Evolutionary conservation across 306 rosid genomes (phyloP).

Genomic region (Casuarina equisetifolia): DNA sequence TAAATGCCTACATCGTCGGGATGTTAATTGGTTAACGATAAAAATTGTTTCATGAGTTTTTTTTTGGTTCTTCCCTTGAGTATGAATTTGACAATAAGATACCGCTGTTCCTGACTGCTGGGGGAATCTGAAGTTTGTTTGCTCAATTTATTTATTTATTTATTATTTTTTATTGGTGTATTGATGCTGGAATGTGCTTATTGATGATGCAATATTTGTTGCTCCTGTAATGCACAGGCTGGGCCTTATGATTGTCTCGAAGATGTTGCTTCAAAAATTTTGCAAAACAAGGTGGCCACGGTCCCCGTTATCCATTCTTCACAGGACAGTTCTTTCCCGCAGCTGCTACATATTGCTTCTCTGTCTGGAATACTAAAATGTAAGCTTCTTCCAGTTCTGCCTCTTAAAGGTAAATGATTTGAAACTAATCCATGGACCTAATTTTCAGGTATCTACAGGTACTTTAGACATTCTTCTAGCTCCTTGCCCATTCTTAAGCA

Average conservation of each 20-base stretch:
- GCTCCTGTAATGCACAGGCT: conserved; percentile 48
- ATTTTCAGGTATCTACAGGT: conserved; percentile 80
- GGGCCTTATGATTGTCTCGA: conserved; percentile 71
- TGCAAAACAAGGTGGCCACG: conserved; percentile 68
- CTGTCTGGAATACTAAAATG: conserved; percentile 72
- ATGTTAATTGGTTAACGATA: not conserved
- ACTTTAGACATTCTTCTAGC: conserved; percentile 64
- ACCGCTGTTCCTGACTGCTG: conserved; percentile 12
- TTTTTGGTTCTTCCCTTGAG: not conserved
- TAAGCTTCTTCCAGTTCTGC: conserved; percentile 36
- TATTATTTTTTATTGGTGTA: not conserved
- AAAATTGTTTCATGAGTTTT: not conserved
- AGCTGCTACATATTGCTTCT: conserved; percentile 73
- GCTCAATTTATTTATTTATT: not conserved
- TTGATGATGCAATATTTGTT: conserved; percentile 3
- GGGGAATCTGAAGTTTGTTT: not conserved
- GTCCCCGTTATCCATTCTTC: conserved; percentile 64
- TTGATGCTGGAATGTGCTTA: conserved; percentile 1
- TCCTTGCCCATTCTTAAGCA: conserved; percentile 80
- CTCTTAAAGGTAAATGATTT: conserved; percentile 26
- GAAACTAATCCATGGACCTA: conserved; percentile 40
- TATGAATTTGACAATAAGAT: not conserved
- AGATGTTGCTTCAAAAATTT: conserved; percentile 70
- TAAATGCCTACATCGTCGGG: not conserved
- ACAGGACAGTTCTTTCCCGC: conserved; percentile 61